Evolutionary conservation across 2,329 filamentous ascomycete species (phyloP).

Genomic region (Arachnomyces sp.): DNA sequence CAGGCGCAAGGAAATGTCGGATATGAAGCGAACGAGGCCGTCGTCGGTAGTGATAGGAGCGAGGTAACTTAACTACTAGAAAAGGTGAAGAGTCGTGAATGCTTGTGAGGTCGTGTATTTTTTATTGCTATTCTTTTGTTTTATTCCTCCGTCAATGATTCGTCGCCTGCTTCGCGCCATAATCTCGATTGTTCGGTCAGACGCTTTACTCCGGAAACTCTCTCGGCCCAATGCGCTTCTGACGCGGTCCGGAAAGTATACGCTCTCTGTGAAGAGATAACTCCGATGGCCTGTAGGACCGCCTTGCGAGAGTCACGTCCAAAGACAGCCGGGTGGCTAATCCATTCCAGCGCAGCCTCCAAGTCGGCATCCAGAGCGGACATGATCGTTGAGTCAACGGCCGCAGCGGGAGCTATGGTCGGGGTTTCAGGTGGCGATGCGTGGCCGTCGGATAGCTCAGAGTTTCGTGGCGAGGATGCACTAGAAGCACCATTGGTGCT

Average conservation of each 20-base stretch:
- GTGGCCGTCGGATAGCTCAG: constrained; percentile 23
- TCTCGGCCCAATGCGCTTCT: constrained; percentile 79
- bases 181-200: constrained; percentile 78
- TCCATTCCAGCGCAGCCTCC: constrained; percentile 89
- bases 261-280: constrained; percentile 88
- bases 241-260: constrained; percentile 89
- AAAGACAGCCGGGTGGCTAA: constrained; percentile 92
- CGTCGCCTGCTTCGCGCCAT: constrained; percentile 81
- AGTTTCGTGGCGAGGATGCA: constrained; percentile 32
- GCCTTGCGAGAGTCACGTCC: constrained; percentile 89
- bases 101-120: too few species aligned
- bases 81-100: background rate
- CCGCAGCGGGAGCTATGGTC: constrained; percentile 50
- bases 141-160: constrained; percentile 54
- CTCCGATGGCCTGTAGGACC: constrained; percentile 90
- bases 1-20: too few species aligned
- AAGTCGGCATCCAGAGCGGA: constrained; percentile 83
- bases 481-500: constrained; percentile 31
- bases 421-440: constrained; percentile 31
- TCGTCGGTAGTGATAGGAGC: background rate
- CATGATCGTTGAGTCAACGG: constrained; percentile 79
- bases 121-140: background rate
- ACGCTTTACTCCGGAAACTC: constrained; percentile 71
- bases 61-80: background rate
- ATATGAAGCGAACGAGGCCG: too few species aligned